Base-by-base conservation (phyloP, 495 filamentous ascomycete genomes). In the Hypomontagnella submonticulosa region DNA sequence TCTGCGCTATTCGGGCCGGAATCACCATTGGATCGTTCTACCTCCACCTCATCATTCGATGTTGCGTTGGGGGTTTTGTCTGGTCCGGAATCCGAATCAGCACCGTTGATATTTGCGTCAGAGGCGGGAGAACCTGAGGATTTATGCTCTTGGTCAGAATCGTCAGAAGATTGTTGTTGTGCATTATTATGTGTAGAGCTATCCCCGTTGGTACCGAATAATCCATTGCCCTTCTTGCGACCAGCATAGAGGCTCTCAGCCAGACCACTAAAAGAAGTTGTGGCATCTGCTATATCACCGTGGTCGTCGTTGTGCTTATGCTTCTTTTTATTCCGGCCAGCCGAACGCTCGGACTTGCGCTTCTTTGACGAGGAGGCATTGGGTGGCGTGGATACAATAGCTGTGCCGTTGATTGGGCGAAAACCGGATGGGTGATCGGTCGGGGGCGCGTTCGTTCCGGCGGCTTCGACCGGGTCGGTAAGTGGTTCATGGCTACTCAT, bases 181-280 rank as follows among this genome's bases (percentile, higher is more conserved):
- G 4, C n/a, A 52, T 20, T 12, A 1, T 36, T 15, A 12, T 33
- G 13, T 8, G 50, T 16, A 27, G 41, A 37, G 11, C 6, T 34
- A 43, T 68, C 20, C 4, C 48, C 33, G 33, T 27, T 36, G 20
- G 3, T 6, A 9, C 43, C 33, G 0, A 40, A 3, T 32, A 10
- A 1, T 3, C 10, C 43, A 11, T 9, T 13, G 20, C 40, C 44
- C 33, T 61, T 47, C 18, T 57, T 61, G 11, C 60, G 71, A 16
- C 44, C 44, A 10, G 57, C 56, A 37, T 70, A 70, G 15, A 72
- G 48, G 20, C 51, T 52, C 38, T 70, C 58, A 2, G 61, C 69
- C 5, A 69, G 33, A 20, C 67, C 56, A 9, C 69, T 60, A 7
- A 69, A 64, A 7, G 57, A 43, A 19, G 55, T 58, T 36, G 8